Conservation (phyloP, 768 basidiomycete species). For the Glaciozyma antarctica region DNA sequence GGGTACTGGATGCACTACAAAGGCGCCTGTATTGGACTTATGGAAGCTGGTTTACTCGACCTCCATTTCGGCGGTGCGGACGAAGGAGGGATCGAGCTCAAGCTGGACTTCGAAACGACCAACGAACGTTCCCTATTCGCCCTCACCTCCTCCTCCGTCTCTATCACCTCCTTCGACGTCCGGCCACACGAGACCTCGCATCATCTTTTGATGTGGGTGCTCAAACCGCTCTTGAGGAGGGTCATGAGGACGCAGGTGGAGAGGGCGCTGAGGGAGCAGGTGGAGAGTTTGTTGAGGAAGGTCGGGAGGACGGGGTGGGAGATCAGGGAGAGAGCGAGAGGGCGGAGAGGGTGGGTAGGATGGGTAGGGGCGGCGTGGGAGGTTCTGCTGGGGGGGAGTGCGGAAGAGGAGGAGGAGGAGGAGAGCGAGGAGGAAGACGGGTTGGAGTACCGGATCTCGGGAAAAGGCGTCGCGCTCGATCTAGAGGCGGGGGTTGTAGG, state of each 20-base stretch:
- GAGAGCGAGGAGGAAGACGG: neutral
- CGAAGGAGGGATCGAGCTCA: neutral
- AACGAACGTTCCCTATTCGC: neutral
- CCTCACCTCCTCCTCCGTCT: neutral
- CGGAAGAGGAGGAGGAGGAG: neutral
- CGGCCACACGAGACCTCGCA: constrained; percentile 11
- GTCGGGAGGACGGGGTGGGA: constrained; percentile 4
- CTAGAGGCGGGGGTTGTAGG: constrained; percentile 14
- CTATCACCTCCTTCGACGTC: constrained; percentile 5
- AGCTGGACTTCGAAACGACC: neutral
- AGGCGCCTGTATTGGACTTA: constrained; percentile 4
- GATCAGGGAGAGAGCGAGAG: neutral
- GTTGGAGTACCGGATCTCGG: constrained; percentile 8
- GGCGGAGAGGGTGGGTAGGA: constrained; percentile 1
- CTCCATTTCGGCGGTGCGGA: constrained; percentile 12
- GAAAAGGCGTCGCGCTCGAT: constrained; percentile 19
- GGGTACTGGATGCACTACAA: constrained; percentile 20
- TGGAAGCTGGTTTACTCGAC: constrained; percentile 25
- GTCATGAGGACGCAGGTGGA: constrained; percentile 12
- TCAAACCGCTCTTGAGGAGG: constrained; percentile 3
- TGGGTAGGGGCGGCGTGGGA: constrained; percentile 10
- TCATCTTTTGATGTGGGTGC: constrained; percentile 6
- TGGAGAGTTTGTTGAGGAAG: neutral
- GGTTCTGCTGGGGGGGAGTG: neutral
- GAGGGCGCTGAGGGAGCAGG: neutral